These are phyloP conservation scores for Aspergillus carbonarius DNA, from an alignment of 2,329 filamentous ascomycete species.

Conservation along the genomic window DNA sequence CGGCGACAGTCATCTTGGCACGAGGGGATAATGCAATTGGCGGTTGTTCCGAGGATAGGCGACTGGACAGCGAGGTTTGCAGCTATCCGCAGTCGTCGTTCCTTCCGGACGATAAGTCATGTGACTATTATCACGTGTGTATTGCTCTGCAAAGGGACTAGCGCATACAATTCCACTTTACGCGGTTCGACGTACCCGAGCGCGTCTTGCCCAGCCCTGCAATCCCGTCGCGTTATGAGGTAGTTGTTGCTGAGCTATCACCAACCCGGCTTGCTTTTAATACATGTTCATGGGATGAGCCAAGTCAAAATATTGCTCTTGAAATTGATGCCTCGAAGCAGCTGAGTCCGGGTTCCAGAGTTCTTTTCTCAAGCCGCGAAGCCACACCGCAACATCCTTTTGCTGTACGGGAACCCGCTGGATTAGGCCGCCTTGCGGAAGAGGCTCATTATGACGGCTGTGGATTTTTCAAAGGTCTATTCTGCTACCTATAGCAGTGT, in stretches of 20 bases:
- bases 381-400: conserved; percentile 16
- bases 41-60: conserved; percentile 16
- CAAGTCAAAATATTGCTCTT: background rate
- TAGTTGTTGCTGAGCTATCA: conserved; percentile 26
- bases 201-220: conserved; percentile 32
- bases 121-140: conserved; percentile 28
- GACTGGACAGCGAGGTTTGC: conserved; percentile 26
- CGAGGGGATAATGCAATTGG: conserved; percentile 12
- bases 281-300: background rate
- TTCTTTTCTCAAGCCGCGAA: conserved; percentile 11
- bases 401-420: conserved; percentile 24
- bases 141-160: conserved; percentile 21
- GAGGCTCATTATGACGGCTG: conserved; percentile 34
- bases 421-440: conserved; percentile 20
- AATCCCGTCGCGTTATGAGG: conserved; percentile 27
- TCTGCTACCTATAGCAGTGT: conserved; percentile 67
- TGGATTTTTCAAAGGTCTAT: conserved; percentile 53
- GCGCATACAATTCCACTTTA: conserved; percentile 37
- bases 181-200: conserved; percentile 29
- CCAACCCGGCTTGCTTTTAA: conserved; percentile 29
- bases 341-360: conserved; percentile 9
- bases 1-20: conserved; percentile 47
- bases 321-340: conserved; percentile 10
- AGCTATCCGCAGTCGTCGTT: conserved; percentile 28
- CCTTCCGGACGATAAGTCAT: conserved; percentile 26